These are phyloP conservation scores for Porphyrellus cyaneotinctus DNA, from an alignment of 768 basidiomycete genomes.

Conservation along the genomic window DNA sequence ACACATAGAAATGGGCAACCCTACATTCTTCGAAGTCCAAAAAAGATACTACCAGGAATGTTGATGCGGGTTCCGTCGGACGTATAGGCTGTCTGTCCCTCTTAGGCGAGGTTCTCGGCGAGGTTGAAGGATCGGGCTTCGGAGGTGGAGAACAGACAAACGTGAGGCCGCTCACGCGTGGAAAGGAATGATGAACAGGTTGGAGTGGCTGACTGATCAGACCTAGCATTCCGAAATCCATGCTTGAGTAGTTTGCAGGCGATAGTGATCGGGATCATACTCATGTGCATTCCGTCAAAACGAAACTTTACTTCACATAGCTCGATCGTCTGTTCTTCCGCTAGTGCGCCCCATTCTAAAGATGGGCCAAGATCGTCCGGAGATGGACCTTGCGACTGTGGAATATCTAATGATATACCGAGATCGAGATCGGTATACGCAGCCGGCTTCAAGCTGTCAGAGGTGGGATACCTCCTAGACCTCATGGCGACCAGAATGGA, in stretches of 20 bases:
- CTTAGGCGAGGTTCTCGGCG: conserved; percentile 25
- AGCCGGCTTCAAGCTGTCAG: conserved; percentile 26
- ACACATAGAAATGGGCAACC: conserved; percentile 15
- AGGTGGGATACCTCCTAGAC: conserved; percentile 46
- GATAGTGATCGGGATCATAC: conserved; percentile 32
- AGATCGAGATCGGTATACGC: conserved; percentile 43
- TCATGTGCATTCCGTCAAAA: conserved; percentile 41
- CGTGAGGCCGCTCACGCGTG: conserved; percentile 39
- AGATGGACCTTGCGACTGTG: conserved; percentile 10
- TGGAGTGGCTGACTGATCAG: conserved; percentile 43
- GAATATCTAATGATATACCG: conserved; percentile 25
- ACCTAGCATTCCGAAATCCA: conserved; percentile 28
- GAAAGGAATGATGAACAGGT: conserved; percentile 38
- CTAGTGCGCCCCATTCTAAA: conserved; percentile 49
- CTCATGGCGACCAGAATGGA: conserved; percentile 62
- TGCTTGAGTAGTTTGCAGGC: conserved; percentile 2
- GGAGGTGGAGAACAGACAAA: conserved; percentile 43
- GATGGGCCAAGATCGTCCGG: conserved; percentile 24
- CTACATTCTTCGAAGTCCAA: conserved; percentile 63
- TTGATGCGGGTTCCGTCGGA: conserved; percentile 27
- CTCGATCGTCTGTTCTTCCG: conserved; percentile 58
- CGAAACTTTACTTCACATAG: conserved; percentile 55
- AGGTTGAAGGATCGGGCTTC: conserved; percentile 23
- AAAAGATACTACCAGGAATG: conserved; percentile 50
- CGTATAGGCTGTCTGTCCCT: conserved; percentile 25